Percentiles rank a stretch among this genome's conserved stretches.
phyloP scores from a whole-genome alignment of 2,329 filamentous ascomycete species.

The Karstenula rhodostoma region DNA sequence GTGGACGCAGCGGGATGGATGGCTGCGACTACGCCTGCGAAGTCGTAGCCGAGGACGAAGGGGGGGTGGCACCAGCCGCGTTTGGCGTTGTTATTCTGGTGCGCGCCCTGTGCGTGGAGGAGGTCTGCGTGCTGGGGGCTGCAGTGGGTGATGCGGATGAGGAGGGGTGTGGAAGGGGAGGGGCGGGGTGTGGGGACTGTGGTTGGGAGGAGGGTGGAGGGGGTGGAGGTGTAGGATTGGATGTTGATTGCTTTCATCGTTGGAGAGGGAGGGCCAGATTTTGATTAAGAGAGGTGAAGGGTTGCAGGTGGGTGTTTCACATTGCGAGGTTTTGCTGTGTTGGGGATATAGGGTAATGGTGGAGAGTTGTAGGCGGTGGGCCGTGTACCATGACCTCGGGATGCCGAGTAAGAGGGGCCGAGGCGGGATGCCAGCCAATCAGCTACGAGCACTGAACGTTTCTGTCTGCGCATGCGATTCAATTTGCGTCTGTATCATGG shows the following conservation, averaged over 20 bases:
- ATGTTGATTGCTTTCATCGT: not conserved
- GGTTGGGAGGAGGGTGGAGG: not conserved
- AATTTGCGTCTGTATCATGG: not conserved
- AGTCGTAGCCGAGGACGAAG: conserved; percentile 68
- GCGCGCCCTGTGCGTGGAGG: conserved; percentile 64
- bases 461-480: not conserved
- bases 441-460: not conserved
- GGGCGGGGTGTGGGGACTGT: not conserved
- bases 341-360: not conserved
- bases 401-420: not conserved
- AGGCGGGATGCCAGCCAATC: not conserved
- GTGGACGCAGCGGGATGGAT: conserved; percentile 42
- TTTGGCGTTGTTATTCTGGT: conserved; percentile 65
- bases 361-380: not conserved
- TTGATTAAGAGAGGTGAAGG: not conserved
- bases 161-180: not conserved
- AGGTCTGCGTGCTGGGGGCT: conserved; percentile 37
- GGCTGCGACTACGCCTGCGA: conserved; percentile 60
- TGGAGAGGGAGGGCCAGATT: not conserved
- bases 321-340: no score
- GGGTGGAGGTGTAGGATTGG: not conserved
- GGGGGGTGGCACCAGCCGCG: conserved; percentile 53
- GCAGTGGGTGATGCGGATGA: not conserved
- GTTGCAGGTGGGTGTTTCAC: no score
- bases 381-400: not conserved